Conservation (phyloP, 805 yeast species). For the Starmerella gropengiesseri region DNA sequence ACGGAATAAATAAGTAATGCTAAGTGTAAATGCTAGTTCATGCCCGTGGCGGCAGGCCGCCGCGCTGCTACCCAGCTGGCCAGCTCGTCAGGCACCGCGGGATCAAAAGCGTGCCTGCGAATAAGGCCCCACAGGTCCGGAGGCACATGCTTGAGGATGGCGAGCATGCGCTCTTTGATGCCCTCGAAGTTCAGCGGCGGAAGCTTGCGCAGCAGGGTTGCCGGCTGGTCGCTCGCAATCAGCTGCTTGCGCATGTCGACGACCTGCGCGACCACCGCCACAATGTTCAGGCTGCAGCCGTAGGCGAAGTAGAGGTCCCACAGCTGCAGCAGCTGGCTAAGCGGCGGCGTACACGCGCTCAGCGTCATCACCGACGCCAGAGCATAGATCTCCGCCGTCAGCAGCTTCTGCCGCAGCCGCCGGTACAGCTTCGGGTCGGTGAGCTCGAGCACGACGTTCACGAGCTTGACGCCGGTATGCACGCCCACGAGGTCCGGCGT, state of each 20-base stretch:
- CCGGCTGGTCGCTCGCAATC: constrained; percentile 54
- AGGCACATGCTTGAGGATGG: constrained; percentile 69
- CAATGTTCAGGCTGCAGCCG: constrained; percentile 77
- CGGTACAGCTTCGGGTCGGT: constrained; percentile 63
- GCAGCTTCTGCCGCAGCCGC: constrained; percentile 48
- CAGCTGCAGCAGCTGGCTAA: constrained; percentile 57
- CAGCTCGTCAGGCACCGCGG: constrained; percentile 17
- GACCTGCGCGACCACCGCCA: constrained; percentile 74
- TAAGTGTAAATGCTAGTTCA: not conserved
- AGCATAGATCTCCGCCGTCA: constrained; percentile 79
- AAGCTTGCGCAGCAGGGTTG: constrained; percentile 60
- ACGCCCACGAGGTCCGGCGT: constrained; percentile 72
- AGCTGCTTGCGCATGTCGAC: constrained; percentile 55
- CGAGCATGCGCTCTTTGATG: constrained; percentile 64
- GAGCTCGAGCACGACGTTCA: constrained; percentile 60
- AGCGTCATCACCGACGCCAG: constrained; percentile 61
- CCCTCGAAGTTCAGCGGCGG: constrained; percentile 64
- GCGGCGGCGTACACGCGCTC: constrained; percentile 81
- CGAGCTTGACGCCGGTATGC: constrained; percentile 58
- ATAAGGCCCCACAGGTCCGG: constrained; percentile 51
- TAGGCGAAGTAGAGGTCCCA: constrained; percentile 92
- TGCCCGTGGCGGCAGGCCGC: not conserved
- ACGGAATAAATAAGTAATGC: not conserved
- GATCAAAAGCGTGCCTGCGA: constrained; percentile 52
- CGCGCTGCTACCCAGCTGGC: constrained; percentile 8